phyloP scores from a whole-genome alignment of 768 basidiomycete genomes.

The Leucogyrophana mollusca region DNA sequence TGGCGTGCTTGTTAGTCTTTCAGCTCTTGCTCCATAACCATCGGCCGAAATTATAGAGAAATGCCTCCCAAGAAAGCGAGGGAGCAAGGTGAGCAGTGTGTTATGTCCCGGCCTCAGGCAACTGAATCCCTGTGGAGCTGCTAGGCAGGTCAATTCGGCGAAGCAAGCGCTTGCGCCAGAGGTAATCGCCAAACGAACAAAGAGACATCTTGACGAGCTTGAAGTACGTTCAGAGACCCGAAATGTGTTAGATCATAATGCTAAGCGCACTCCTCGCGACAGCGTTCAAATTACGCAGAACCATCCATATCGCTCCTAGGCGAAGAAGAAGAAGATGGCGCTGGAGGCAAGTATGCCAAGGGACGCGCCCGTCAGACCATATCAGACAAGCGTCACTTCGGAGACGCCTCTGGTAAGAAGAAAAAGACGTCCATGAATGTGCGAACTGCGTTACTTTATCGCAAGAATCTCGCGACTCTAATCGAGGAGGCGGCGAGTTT shows the following conservation, averaged over 20 bases:
- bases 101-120: not conserved
- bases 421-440: constrained; percentile 84
- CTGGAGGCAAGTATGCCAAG: constrained; percentile 48
- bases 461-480: constrained; percentile 71
- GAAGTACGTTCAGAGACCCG: constrained; percentile 49
- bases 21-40: not conserved
- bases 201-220: constrained; percentile 79
- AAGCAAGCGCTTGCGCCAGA: constrained; percentile 54
- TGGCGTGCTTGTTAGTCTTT: constrained; percentile 6
- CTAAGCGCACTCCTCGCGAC: constrained; percentile 4
- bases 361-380: constrained; percentile 76
- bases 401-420: constrained; percentile 37
- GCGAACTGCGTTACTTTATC: constrained; percentile 76
- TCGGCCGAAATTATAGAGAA: not conserved
- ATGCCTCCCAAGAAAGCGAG: constrained; percentile 51
- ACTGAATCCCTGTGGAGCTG: constrained; percentile 28
- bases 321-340: constrained; percentile 49
- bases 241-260: not conserved
- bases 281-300: constrained; percentile 82
- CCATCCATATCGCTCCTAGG: constrained; percentile 40
- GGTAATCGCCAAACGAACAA: constrained; percentile 71
- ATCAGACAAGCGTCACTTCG: constrained; percentile 67
- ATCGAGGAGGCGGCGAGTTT: constrained; percentile 79
- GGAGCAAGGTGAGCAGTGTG: constrained; percentile 43
- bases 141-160: constrained; percentile 45